Percentiles rank a stretch among this genome's conserved stretches.
Conservation (phyloP, 495 filamentous ascomycete species). For the Podospora conica region DNA sequence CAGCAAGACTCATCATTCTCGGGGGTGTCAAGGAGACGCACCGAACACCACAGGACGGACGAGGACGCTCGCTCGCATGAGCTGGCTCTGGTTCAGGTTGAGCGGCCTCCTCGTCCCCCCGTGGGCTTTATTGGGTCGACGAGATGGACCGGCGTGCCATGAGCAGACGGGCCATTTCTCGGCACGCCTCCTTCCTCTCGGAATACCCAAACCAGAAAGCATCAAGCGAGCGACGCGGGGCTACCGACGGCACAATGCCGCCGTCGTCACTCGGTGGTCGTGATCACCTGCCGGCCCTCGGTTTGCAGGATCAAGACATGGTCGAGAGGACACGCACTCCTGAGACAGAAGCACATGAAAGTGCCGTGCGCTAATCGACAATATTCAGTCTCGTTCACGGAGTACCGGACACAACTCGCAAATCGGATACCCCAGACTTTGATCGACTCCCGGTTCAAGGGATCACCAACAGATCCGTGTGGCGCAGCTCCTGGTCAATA, state of each 20-base stretch:
- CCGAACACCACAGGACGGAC: neutral
- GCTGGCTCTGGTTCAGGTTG: neutral
- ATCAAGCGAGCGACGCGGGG: neutral
- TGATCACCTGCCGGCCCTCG: slow-evolving; percentile 1
- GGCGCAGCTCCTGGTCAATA: neutral
- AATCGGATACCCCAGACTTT: neutral
- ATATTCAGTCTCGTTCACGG: neutral
- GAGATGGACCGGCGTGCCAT: neutral
- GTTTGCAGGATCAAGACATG: neutral
- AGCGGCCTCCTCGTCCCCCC: neutral
- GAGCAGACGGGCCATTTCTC: slow-evolving; percentile 3
- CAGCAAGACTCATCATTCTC: neutral
- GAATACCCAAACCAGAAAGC: neutral
- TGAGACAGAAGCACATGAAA: neutral
- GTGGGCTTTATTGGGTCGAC: neutral
- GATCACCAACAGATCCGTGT: neutral
- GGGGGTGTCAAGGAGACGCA: neutral
- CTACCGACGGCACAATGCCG: slow-evolving; percentile 1
- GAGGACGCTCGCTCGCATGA: neutral
- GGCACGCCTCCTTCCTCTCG: neutral
- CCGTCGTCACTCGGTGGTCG: neutral
- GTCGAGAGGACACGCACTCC: too few species aligned
- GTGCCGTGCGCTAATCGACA: neutral
- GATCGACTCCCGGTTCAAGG: neutral
- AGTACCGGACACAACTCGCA: neutral